Evolutionary conservation across 768 basidiomycete genomes (phyloP), one percentile per base, ranked within the genome.

Genomic region (Pisolithus microcarpus): DNA sequence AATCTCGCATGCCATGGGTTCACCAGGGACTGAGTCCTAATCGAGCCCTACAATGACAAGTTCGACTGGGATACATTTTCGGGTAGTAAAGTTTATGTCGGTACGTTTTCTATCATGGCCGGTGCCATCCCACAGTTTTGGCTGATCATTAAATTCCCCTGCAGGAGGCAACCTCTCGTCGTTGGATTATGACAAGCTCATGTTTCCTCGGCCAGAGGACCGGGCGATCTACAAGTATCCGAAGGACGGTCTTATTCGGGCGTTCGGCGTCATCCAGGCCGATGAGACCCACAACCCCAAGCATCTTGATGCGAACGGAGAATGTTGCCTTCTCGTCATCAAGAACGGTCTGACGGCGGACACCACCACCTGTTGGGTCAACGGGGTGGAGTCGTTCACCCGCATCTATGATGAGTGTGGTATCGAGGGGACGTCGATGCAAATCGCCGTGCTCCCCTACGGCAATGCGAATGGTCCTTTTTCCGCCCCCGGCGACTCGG

Each of bases 401-500:
- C 61, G 67, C 18, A 16, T 45, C 10, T 63, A 68, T 55, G 50
- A 43, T 45, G 47, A 58, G 10, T 49, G 34, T 16, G n/a, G 40
- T 2, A 7, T 39, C 13, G 15, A 26, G 24, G 11, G 56, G 31
- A 58, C 54, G 19, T 65, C 72, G 2, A 65, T 57, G 40, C 71
- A 72, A 57, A 52, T 53, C 37, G 52, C 57, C 7, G 58, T 73
- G 36, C 16, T 63, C 23, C 48, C 58, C 46, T 60, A 67, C 49
- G 56, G 63, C 56, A 51, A 49, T 44, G 56, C 67, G 52, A 57
- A 59, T 1, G 50, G 36, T 7, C 10, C 55, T n/a, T 74, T 72
- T 56, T 68, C 70, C 18, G 61, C 43, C 13, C 57, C 56, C n/a
- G 67, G 70, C 5, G 71, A 72, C 54, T 72, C 70, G 8, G 40